These are phyloP conservation scores for Colletotrichum liaoningense DNA, from an alignment of 2,329 filamentous ascomycete species.

Conservation along the genomic window DNA sequence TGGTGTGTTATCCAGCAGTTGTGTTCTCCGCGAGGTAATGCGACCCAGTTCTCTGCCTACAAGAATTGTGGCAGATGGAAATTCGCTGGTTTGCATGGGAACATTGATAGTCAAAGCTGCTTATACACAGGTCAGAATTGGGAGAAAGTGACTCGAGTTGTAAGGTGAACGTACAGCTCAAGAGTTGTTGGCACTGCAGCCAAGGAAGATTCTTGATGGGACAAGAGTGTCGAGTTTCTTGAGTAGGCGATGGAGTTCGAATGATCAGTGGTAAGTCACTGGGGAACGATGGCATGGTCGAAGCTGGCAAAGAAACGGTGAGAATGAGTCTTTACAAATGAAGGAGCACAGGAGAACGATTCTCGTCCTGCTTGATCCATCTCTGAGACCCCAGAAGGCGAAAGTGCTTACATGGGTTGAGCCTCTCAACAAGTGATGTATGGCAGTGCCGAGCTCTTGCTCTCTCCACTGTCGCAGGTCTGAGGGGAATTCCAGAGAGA, in stretches of 20 bases:
- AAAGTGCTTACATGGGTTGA: background rate
- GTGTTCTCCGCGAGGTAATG: background rate
- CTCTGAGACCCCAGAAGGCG: accelerated
- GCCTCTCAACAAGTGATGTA: background rate
- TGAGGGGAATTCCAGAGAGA: background rate
- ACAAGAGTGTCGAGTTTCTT: background rate
- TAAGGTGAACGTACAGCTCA: background rate
- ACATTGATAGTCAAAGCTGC: background rate
- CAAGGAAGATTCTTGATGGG: background rate
- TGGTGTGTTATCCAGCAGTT: background rate
- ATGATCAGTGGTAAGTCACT: background rate
- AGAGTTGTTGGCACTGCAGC: background rate
- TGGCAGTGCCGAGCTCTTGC: background rate
- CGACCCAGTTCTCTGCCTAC: background rate
- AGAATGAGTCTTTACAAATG: too few relatives aligned
- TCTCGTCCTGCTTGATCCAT: too few relatives aligned
- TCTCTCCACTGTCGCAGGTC: accelerated
- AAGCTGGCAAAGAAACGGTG: too few relatives aligned
- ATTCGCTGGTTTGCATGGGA: background rate
- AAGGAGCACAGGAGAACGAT: background rate
- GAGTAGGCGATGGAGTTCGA: background rate
- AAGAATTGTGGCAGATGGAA: background rate
- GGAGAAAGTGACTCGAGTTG: too few relatives aligned
- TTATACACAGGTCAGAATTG: too few relatives aligned
- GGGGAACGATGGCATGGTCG: too few relatives aligned